Evolutionary conservation across 495 filamentous ascomycete species (phyloP).

Genomic region (Penicillium lagena): DNA sequence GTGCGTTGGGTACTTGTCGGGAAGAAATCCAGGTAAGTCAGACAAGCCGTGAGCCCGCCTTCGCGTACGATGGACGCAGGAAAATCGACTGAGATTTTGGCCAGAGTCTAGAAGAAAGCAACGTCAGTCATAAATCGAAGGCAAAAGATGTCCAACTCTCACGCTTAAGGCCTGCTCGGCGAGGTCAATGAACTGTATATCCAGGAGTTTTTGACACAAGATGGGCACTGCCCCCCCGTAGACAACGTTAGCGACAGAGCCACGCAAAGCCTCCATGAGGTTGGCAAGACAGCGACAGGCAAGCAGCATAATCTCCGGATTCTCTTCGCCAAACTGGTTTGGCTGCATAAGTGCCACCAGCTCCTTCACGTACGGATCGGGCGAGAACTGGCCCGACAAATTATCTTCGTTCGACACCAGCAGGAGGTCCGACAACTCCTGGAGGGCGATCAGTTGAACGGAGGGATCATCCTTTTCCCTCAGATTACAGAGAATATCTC

Average conservation of each 20-base stretch:
- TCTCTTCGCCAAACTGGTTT: conserved; percentile 78
- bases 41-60: conserved; percentile 87
- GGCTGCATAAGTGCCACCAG: conserved; percentile 89
- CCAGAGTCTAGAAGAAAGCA: conserved; percentile 57
- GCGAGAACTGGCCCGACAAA: conserved; percentile 89
- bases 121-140: background rate
- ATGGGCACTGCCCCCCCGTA: conserved; percentile 94
- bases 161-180: conserved; percentile 94
- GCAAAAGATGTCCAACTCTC: conserved; percentile 20
- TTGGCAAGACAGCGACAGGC: conserved; percentile 96
- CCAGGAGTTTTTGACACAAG: conserved; percentile 85
- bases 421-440: conserved; percentile 88
- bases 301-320: conserved; percentile 95
- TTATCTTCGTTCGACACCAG: conserved; percentile 96
- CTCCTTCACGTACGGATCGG: conserved; percentile 93
- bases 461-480: conserved; percentile 83
- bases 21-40: conserved; percentile 96
- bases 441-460: conserved; percentile 83
- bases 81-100: conserved; percentile 97
- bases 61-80: conserved; percentile 93
- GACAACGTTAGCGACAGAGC: conserved; percentile 89
- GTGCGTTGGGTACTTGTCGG: conserved; percentile 94
- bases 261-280: conserved; percentile 92
- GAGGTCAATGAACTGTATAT: conserved; percentile 94
- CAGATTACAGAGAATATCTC: conserved; percentile 78